phyloP scores from a whole-genome alignment of 257 asterid species.

The Solanum acaule region DNA sequence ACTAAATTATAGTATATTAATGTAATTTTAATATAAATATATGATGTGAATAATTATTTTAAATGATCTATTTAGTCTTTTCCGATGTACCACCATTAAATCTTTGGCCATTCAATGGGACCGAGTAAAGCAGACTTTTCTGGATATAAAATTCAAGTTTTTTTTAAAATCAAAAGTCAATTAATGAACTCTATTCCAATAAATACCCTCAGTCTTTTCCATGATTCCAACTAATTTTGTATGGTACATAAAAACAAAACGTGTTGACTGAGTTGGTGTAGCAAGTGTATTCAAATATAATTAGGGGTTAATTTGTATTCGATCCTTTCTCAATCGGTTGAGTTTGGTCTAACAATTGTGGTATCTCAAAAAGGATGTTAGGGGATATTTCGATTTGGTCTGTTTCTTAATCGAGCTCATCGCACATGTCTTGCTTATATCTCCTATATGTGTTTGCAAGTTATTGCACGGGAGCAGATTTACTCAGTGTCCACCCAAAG shows the following conservation, averaged over 20 bases:
- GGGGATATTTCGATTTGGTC: not conserved
- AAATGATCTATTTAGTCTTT: not conserved
- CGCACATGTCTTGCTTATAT: not conserved
- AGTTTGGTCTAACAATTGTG: not conserved
- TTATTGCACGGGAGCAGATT: not conserved
- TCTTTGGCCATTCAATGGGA: not conserved
- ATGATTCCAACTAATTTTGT: not conserved
- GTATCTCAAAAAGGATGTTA: not conserved
- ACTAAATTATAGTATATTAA: not conserved
- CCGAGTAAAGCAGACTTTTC: constrained; percentile 23
- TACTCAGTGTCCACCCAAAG: too few species aligned
- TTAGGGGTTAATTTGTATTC: not conserved
- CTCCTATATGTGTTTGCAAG: not conserved
- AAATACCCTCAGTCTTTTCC: not conserved
- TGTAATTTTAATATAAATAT: not conserved
- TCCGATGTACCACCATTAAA: not conserved
- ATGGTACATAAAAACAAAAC: not conserved
- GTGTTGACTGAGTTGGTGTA: not conserved
- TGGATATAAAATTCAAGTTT: not conserved
- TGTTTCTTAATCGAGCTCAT: not conserved
- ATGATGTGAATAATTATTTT: not conserved
- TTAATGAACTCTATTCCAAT: not conserved
- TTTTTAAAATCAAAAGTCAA: not conserved
- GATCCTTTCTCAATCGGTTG: not conserved
- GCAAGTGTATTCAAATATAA: accelerated